These are phyloP conservation scores for Cordyceps tenuipes DNA, from an alignment of 2,329 filamentous ascomycete genomes.

Conservation along the genomic window DNA sequence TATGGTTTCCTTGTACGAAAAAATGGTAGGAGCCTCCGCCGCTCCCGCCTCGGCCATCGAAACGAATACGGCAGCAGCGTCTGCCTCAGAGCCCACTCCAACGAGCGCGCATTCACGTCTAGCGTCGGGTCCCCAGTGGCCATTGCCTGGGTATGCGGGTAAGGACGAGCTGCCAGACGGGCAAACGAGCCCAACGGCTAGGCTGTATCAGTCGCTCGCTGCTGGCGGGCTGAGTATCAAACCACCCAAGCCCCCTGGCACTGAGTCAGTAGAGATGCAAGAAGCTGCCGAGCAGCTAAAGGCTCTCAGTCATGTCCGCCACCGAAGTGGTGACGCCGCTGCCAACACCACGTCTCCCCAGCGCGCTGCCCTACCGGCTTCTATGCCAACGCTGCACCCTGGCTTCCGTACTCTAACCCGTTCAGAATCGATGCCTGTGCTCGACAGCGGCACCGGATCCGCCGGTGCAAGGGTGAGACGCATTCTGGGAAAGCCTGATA, in stretches of 20 bases:
- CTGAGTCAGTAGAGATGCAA: conserved; percentile 62
- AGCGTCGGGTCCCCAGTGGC: background rate
- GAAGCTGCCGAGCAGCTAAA: conserved; percentile 60
- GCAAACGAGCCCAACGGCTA: conserved; percentile 20
- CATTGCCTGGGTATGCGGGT: background rate
- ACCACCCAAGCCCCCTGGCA: conserved; percentile 25
- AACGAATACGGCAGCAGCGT: background rate
- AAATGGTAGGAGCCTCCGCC: conserved; percentile 37
- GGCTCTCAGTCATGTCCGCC: conserved; percentile 54
- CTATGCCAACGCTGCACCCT: background rate
- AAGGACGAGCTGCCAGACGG: background rate
- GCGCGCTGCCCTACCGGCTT: conserved; percentile 12
- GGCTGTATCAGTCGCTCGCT: conserved; percentile 5
- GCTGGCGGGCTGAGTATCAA: conserved; percentile 18
- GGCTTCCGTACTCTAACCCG: conserved; percentile 1
- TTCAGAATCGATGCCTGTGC: conserved; percentile 13
- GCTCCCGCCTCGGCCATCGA: background rate
- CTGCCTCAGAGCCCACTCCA: background rate
- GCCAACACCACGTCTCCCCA: conserved; percentile 5
- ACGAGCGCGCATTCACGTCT: background rate
- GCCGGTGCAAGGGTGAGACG: conserved; percentile 37
- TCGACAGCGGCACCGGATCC: conserved; percentile 23
- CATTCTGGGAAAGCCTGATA: conserved; percentile 50
- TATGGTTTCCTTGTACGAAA: conserved; percentile 56
- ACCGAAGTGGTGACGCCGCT: conserved; percentile 37